These are phyloP conservation scores for Fraxinus quadrangulata DNA, from an alignment of 257 asterid genomes.

Conservation along the genomic window DNA sequence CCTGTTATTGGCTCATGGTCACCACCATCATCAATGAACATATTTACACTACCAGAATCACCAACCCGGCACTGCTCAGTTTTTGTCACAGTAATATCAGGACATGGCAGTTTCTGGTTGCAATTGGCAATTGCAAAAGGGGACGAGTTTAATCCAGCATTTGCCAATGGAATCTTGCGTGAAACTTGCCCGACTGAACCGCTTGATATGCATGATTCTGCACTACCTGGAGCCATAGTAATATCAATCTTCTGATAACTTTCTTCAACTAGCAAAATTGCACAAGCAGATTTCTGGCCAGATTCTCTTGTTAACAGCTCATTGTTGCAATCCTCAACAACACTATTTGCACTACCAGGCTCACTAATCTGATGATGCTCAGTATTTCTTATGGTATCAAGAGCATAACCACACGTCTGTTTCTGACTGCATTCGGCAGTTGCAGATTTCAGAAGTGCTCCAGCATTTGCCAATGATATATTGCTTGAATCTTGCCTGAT, in stretches of 20 bases:
- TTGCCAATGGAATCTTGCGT: not conserved
- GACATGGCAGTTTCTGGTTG: not conserved
- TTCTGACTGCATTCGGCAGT: conserved; percentile 28
- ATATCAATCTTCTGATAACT: conserved; percentile 36
- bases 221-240: not conserved
- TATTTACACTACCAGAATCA: not conserved
- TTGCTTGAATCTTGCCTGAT: conserved; percentile 33
- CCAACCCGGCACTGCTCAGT: not conserved
- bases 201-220: not conserved
- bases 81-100: not conserved
- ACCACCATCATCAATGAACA: not conserved
- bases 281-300: conserved; percentile 26
- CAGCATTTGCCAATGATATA: conserved; percentile 17
- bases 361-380: conserved; percentile 38
- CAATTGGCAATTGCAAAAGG: not conserved
- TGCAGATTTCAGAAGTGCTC: conserved; percentile 11
- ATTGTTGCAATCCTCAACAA: conserved; percentile 45
- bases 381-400: conserved; percentile 21
- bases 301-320: conserved; percentile 35
- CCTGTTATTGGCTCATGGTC: not conserved
- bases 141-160: not conserved
- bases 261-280: conserved; percentile 29
- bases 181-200: not conserved
- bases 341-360: conserved; percentile 44
- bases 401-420: conserved; percentile 11